Evolutionary conservation across 2,329 filamentous ascomycete genomes (phyloP).

Genomic region (Aureobasidium sp.): DNA sequence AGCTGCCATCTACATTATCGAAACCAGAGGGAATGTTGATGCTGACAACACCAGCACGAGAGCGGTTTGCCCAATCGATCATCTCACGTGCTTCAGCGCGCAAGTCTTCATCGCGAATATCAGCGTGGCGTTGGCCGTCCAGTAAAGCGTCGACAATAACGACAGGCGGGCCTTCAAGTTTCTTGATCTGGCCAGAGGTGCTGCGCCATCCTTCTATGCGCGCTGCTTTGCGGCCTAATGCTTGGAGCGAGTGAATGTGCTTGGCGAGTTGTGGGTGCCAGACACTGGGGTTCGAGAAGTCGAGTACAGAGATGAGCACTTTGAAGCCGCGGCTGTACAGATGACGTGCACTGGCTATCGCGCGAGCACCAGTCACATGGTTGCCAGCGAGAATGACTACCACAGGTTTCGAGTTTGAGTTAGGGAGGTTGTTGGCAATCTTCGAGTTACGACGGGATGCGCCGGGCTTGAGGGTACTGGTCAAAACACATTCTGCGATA

Average conservation of each 20-base stretch:
- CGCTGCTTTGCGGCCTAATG: conserved; percentile 47
- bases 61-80: conserved; percentile 89
- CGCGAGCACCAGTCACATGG: conserved; percentile 78
- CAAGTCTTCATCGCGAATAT: conserved; percentile 66
- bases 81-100: conserved; percentile 80
- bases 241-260: conserved; percentile 73
- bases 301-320: conserved; percentile 75
- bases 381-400: conserved; percentile 88
- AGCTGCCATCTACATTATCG: conserved; percentile 67
- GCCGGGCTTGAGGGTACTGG: conserved; percentile 22
- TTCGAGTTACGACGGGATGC: conserved; percentile 29
- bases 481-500: conserved; percentile 74
- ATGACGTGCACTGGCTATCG: conserved; percentile 78
- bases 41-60: conserved; percentile 72
- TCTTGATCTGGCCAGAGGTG: conserved; percentile 46
- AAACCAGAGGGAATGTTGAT: conserved; percentile 90
- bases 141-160: conserved; percentile 85
- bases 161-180: conserved; percentile 59
- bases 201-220: conserved; percentile 59
- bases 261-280: conserved; percentile 72
- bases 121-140: conserved; percentile 82
- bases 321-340: conserved; percentile 76
- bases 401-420: conserved; percentile 46
- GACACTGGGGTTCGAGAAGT: conserved; percentile 74
- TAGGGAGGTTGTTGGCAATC: conserved; percentile 47